Evolutionary conservation across 805 yeast species (phyloP).

Genomic region (Helenozyma baotianmanensis): DNA sequence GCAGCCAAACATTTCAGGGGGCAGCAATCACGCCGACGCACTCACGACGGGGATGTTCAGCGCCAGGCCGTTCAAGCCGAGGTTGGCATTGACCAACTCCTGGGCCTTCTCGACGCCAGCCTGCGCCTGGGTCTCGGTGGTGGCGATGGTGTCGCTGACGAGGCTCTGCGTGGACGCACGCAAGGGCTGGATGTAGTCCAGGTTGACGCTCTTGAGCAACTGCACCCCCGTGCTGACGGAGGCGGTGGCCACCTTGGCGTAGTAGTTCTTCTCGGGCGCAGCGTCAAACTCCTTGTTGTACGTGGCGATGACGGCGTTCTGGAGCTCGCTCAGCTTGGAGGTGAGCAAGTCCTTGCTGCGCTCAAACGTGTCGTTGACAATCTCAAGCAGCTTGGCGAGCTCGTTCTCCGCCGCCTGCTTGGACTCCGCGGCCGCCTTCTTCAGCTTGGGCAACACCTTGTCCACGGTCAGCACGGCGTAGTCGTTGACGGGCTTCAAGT

Average conservation of each 20-base stretch:
- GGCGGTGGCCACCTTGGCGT: conserved; percentile 31
- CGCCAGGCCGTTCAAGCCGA: conserved; percentile 6
- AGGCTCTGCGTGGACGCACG: conserved; percentile 35
- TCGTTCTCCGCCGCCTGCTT: conserved; percentile 16
- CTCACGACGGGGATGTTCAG: conserved; percentile 15
- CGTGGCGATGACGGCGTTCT: conserved; percentile 27
- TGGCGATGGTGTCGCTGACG: conserved; percentile 31
- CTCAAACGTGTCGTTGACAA: conserved; percentile 18
- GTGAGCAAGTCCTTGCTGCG: conserved; percentile 22
- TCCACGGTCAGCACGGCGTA: conserved; percentile 22
- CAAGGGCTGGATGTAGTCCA: conserved; percentile 36
- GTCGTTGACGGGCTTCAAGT: conserved; percentile 24
- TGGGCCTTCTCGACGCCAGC: conserved; percentile 23
- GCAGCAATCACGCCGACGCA: conserved; percentile 11
- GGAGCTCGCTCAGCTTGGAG: conserved; percentile 24
- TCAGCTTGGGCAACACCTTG: conserved; percentile 24
- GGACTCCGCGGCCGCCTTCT: conserved; percentile 9
- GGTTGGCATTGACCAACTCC: conserved; percentile 4
- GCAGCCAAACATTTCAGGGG: too few relatives aligned
- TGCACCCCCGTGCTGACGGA: conserved; percentile 31
- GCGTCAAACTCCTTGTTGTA: conserved; percentile 33
- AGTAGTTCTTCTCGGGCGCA: conserved; percentile 21
- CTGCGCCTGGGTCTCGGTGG: conserved; percentile 18
- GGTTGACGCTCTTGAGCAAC: conserved; percentile 29
- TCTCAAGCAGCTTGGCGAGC: conserved; percentile 17